Percentiles rank a stretch among this genome's conserved stretches.
Conservation (phyloP, 306 rosid genomes). For the Lathyrus aphaca region DNA sequence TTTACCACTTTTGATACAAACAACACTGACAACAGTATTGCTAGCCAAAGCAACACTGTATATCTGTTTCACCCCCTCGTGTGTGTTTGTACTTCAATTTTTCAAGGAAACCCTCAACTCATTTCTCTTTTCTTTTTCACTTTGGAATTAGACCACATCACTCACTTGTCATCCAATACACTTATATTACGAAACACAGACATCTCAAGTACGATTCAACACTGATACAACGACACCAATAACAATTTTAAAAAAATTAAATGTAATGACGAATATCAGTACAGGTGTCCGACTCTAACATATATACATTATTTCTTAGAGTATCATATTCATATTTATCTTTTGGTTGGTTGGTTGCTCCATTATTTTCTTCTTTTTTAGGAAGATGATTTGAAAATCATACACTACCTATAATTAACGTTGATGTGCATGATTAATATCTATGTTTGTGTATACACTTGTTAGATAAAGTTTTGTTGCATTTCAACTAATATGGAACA, state of each 20-base stretch:
- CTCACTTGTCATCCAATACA: conserved; percentile 37
- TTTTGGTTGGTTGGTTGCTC: background rate
- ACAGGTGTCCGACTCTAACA: too few species aligned
- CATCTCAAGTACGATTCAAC: too few species aligned
- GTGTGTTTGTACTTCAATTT: conserved; percentile 36
- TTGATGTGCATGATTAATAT: conserved; percentile 24
- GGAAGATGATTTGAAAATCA: conserved; percentile 10
- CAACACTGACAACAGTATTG: conserved; percentile 36
- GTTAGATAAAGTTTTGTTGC: conserved; percentile 13
- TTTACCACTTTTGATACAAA: conserved; percentile 38
- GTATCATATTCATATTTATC: background rate
- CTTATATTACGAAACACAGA: background rate
- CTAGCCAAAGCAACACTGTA: conserved; percentile 42
- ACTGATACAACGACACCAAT: too few species aligned
- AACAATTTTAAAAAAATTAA: too few species aligned
- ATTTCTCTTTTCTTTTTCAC: background rate
- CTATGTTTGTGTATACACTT: background rate
- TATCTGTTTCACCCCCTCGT: conserved; percentile 49
- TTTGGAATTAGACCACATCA: conserved; percentile 38
- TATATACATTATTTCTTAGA: too few species aligned
- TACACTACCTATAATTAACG: conserved; percentile 2
- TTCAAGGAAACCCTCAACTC: background rate
- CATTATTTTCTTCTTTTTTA: conserved; percentile 20
- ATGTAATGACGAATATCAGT: too few species aligned
- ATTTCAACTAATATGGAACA: background rate